These are phyloP conservation scores for Darksidea phi DNA, from an alignment of 495 filamentous ascomycete genomes.

Conservation along the genomic window DNA sequence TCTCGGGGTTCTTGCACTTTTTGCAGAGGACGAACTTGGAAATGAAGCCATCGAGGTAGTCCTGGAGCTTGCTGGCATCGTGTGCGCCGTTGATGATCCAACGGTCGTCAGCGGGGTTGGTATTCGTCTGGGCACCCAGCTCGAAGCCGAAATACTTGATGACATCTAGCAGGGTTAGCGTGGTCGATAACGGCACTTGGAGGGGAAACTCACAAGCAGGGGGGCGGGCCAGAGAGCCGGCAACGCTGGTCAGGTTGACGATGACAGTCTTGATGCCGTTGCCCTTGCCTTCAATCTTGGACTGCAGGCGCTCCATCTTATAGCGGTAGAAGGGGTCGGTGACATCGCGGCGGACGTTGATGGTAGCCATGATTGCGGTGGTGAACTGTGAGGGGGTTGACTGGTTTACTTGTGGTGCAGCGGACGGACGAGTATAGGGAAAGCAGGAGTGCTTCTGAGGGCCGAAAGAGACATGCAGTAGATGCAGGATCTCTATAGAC, in stretches of 20 bases:
- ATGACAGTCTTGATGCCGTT: constrained; percentile 97
- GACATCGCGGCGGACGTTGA: constrained; percentile 99
- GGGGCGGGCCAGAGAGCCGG: constrained; percentile 85
- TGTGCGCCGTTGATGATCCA: constrained; percentile 99
- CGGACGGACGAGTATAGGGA: constrained; percentile 23
- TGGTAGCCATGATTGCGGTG: constrained; percentile 72
- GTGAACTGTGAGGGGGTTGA: constrained; percentile 33
- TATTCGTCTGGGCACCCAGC: constrained; percentile 96
- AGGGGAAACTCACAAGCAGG: constrained; percentile 60
- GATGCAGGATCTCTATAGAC: constrained; percentile 25
- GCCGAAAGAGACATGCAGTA: constrained; percentile 47
- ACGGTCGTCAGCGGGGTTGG: constrained; percentile 92
- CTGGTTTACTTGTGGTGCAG: constrained; percentile 29
- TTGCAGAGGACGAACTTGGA: constrained; percentile 97
- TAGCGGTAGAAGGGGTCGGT: constrained; percentile 99
- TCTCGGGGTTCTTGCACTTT: constrained; percentile 99
- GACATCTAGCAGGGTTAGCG: constrained; percentile 55
- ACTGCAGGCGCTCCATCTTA: constrained; percentile 98
- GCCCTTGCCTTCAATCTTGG: constrained; percentile 99
- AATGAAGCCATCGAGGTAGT: constrained; percentile 98
- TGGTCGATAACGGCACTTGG: neutral
- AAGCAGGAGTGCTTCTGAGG: constrained; percentile 27
- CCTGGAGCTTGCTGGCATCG: constrained; percentile 92
- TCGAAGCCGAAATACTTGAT: constrained; percentile 99
- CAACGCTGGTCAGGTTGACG: constrained; percentile 94